Conservation (phyloP, 805 yeast genomes). For the Yarrowia porcina region DNA sequence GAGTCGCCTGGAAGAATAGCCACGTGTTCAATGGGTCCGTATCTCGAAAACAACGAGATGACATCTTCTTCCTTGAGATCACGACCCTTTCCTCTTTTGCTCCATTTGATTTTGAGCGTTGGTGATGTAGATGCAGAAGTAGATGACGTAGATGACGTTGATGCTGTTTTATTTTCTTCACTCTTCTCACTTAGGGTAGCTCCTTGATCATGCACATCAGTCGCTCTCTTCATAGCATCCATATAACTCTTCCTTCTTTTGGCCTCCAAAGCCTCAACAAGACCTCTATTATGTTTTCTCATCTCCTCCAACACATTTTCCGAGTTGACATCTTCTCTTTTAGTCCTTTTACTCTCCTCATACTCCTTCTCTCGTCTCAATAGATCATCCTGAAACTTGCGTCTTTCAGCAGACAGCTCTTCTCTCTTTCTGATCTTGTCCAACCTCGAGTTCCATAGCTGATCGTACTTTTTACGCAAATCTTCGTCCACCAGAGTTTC, state of each 20-base stretch:
- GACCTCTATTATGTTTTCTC: constrained; percentile 27
- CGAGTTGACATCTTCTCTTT: neutral
- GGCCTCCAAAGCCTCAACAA: constrained; percentile 22
- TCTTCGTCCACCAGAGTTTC: constrained; percentile 29
- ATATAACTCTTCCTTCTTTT: constrained; percentile 29
- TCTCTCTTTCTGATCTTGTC: constrained; percentile 25
- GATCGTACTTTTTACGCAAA: constrained; percentile 30
- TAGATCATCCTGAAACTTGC: constrained; percentile 31
- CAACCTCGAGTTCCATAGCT: constrained; percentile 25
- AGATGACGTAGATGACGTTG: neutral
- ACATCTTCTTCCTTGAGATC: constrained; percentile 13
- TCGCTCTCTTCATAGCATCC: constrained; percentile 27
- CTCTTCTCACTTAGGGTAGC: too few species aligned
- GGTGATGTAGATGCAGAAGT: neutral
- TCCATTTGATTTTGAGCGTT: constrained; percentile 9
- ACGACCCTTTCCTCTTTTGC: neutral
- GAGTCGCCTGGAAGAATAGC: constrained; percentile 16
- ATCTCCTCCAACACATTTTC: constrained; percentile 12
- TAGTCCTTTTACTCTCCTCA: neutral
- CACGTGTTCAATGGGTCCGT: constrained; percentile 17
- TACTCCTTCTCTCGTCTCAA: constrained; percentile 31
- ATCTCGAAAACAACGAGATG: neutral
- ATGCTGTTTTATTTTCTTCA: neutral
- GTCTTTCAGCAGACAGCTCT: constrained; percentile 27
- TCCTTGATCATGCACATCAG: too few species aligned